phyloP scores from a whole-genome alignment of 768 basidiomycete species.

The Macrolepiota fuliginosa region DNA sequence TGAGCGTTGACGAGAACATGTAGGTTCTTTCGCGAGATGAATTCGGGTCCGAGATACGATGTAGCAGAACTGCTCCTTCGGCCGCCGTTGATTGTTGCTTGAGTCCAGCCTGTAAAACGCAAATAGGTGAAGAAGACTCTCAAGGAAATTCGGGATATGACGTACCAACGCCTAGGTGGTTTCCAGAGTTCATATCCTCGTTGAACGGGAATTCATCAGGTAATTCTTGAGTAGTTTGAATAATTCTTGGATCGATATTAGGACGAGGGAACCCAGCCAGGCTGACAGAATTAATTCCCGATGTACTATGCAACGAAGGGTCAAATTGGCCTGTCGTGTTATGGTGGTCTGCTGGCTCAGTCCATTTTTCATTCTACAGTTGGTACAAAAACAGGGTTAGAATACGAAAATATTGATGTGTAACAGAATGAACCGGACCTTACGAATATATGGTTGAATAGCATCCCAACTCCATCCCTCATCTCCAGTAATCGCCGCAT shows the following conservation, averaged over 20 bases:
- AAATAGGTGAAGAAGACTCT: background rate
- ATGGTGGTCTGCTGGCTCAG: constrained; percentile 27
- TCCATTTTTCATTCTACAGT: constrained; percentile 28
- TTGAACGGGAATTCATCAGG: constrained; percentile 11
- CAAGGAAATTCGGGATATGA: background rate
- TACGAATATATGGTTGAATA: constrained; percentile 21
- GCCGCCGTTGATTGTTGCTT: constrained; percentile 7
- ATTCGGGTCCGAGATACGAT: constrained; percentile 28
- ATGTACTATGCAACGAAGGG: constrained; percentile 26
- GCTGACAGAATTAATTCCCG: constrained; percentile 23
- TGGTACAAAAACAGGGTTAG: background rate
- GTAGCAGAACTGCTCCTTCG: constrained; percentile 24
- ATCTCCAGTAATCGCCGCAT: constrained; percentile 25
- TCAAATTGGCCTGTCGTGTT: constrained; percentile 29
- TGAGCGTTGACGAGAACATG: constrained; percentile 25
- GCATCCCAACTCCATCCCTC: constrained; percentile 31
- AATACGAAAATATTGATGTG: background rate
- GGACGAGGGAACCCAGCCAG: constrained; percentile 21
- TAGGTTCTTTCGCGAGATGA: constrained; percentile 25
- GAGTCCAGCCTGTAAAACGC: constrained; percentile 6
- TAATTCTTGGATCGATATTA: constrained; percentile 17
- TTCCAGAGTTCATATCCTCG: constrained; percentile 19
- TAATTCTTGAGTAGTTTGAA: constrained; percentile 12
- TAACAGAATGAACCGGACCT: background rate
- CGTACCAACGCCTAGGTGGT: background rate